Percentiles rank a stretch among this genome's conserved stretches.
Evolutionary conservation across 129 eudicot species (phyloP).

Genomic region (Flaveria brownii): DNA sequence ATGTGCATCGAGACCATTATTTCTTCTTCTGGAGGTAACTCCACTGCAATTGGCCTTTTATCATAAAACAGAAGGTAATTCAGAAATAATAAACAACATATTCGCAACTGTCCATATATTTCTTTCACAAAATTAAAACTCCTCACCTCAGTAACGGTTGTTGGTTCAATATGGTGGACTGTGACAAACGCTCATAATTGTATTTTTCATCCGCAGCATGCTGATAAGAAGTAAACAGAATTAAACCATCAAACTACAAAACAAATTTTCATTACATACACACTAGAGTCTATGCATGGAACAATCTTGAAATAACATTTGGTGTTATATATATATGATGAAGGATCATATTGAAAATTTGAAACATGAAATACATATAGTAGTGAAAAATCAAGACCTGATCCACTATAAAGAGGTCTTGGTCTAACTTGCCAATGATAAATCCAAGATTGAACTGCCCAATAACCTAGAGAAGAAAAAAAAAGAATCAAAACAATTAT

Average conservation of each 20-base stretch:
- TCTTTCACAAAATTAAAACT: conserved; percentile 7
- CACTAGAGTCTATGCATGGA: conserved; percentile 22
- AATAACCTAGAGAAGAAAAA: conserved; percentile 49
- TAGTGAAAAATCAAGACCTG: conserved; percentile 53
- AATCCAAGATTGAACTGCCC: conserved; percentile 98
- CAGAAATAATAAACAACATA: conserved; percentile 13
- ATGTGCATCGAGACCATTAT: conserved; percentile 77
- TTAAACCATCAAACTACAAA: conserved; percentile 23
- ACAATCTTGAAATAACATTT: conserved; percentile 15
- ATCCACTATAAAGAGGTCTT: conserved; percentile 91
- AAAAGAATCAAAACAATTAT: not conserved
- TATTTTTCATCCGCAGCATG: conserved; percentile 99
- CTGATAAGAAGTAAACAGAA: conserved; percentile 41
- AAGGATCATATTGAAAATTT: not conserved
- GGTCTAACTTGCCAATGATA: conserved; percentile 83
- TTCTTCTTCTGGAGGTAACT: conserved; percentile 92
- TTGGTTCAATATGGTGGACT: conserved; percentile 80
- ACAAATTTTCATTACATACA: not conserved
- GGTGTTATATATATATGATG: not conserved
- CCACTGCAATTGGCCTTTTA: conserved; percentile 65
- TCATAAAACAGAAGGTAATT: conserved; percentile 16
- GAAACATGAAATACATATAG: conserved; percentile 6
- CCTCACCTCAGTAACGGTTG: conserved; percentile 86
- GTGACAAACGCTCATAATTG: conserved; percentile 84
- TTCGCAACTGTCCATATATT: not conserved